Base-by-base conservation (phyloP, 495 filamentous ascomycete genomes). In the Parathielavia hyrcaniae region DNA sequence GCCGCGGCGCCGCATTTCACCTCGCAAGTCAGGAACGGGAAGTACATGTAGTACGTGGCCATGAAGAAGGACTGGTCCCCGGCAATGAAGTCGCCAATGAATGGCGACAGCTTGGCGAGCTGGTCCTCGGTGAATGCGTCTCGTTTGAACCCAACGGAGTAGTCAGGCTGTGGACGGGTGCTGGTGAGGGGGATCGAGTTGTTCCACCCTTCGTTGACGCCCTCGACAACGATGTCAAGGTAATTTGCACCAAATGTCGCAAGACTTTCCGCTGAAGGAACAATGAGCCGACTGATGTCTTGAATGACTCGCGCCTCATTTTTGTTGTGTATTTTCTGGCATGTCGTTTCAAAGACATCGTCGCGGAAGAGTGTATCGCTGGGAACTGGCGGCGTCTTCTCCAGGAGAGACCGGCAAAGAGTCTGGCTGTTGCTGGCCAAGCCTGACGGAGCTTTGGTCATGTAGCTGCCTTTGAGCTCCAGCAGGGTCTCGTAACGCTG, bases 171-270 rank as follows among this genome's bases (percentile, higher is more conserved):
- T 4, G 36, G 36, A 39, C 36, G 36, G 10, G 36, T 4, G 36
- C 10, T 39, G 36, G 36, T 39, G 36, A 39, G 11, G 10, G 36
- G 36, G 3, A 12, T 16, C 36, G 36, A 39, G 36, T 39, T 39
- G 36, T 39, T 39, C 36, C 36, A 39, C 36, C 36, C 36, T 12
- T 39, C 36, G 36, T 39, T 39, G 36, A 39, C 36, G 10, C 36
- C 10, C 36, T 39, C 36, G 16, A 60, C 62, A 10, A 78, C 56
- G 59, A 17, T 5, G 20, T 72, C 53, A 12, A 35, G 23, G 43
- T 46, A 7, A 2, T 19, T 46, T 7, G 19, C 9, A 23, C 19
- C 19, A 7, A 1, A 46, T 3, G 19, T 23, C 1, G 6, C 19
- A 46, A 23, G 17, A 6, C 11, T 23, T 46, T 44, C 52, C 52